phyloP scores from a whole-genome alignment of 768 basidiomycete genomes.

The Pleurotus salmoneostramineus region DNA sequence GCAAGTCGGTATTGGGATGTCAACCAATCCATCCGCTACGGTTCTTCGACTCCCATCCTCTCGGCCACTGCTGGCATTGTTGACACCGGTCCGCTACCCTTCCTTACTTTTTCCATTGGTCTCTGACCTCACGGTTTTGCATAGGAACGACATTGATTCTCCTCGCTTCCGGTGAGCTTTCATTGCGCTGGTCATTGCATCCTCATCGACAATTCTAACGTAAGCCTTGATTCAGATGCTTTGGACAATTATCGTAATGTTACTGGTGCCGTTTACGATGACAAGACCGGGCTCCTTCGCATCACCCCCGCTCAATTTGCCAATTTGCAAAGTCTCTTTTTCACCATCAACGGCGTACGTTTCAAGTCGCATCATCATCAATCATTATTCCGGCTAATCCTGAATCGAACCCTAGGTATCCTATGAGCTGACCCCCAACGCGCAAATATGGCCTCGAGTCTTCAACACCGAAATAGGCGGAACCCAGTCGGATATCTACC shows the following conservation, averaged over 20 bases:
- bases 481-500: too few species aligned
- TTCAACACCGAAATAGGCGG: conserved; percentile 29
- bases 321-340: conserved; percentile 51
- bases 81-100: conserved; percentile 44
- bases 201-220: neutral
- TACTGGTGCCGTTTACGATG: conserved; percentile 40
- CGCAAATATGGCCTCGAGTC: conserved; percentile 32
- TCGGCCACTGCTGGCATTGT: conserved; percentile 50
- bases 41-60: conserved; percentile 39
- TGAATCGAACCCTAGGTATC: too few species aligned
- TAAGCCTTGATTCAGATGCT: conserved; percentile 20
- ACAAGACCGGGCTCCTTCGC: conserved; percentile 43
- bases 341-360: conserved; percentile 48
- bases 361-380: neutral
- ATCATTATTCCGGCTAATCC: too few species aligned
- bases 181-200: neutral
- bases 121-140: neutral
- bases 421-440: conserved; percentile 34
- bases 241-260: conserved; percentile 36
- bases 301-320: conserved; percentile 48
- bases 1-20: conserved; percentile 57
- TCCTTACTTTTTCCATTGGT: too few species aligned
- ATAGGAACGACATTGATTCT: conserved; percentile 50
- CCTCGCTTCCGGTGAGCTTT: conserved; percentile 28
- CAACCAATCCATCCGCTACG: conserved; percentile 50